Percentiles rank a stretch among this genome's conserved stretches.
These are phyloP conservation scores for Phytophthora constricta DNA, from an alignment of 352 stramenopile genomes.

Conservation along the genomic window DNA sequence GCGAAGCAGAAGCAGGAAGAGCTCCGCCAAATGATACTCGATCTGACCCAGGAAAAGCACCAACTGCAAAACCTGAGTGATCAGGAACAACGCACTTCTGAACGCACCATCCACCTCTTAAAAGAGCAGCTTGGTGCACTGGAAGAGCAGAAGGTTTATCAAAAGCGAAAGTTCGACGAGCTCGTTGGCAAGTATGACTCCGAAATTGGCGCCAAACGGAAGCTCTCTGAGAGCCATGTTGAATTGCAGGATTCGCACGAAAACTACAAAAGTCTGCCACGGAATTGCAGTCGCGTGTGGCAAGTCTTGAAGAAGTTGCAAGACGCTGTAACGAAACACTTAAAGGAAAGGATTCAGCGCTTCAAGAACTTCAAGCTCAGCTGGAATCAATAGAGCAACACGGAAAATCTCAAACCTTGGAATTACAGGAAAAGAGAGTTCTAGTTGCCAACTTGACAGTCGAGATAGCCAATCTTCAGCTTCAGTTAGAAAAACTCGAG, in stretches of 20 bases:
- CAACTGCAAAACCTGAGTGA: constrained; percentile 50
- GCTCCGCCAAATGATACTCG: constrained; percentile 47
- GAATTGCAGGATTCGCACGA: constrained; percentile 22
- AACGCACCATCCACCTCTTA: constrained; percentile 38
- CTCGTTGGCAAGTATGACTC: constrained; percentile 20
- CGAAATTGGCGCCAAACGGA: constrained; percentile 26
- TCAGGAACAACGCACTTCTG: constrained; percentile 39
- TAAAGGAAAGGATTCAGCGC: constrained; percentile 14
- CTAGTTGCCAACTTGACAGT: constrained; percentile 4
- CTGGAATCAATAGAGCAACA: constrained; percentile 18
- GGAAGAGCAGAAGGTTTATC: constrained; percentile 35
- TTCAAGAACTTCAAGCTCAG: constrained; percentile 17
- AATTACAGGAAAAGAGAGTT: constrained; percentile 24
- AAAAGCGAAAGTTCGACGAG: constrained; percentile 39
- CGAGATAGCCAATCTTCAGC: constrained; percentile 13
- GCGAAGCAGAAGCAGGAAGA: constrained; percentile 67
- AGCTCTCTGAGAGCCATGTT: constrained; percentile 9
- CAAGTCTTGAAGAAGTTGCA: constrained; percentile 18
- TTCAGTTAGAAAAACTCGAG: constrained; percentile 13
- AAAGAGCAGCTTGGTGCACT: constrained; percentile 44
- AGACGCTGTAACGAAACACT: constrained; percentile 9
- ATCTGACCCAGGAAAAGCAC: constrained; percentile 64
- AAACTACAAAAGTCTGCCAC: constrained; percentile 16
- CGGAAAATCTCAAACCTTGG: not conserved
- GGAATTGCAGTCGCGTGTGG: constrained; percentile 23